Evolutionary conservation across 2,329 filamentous ascomycete species (phyloP).

Genomic region (Fusarium poae): DNA sequence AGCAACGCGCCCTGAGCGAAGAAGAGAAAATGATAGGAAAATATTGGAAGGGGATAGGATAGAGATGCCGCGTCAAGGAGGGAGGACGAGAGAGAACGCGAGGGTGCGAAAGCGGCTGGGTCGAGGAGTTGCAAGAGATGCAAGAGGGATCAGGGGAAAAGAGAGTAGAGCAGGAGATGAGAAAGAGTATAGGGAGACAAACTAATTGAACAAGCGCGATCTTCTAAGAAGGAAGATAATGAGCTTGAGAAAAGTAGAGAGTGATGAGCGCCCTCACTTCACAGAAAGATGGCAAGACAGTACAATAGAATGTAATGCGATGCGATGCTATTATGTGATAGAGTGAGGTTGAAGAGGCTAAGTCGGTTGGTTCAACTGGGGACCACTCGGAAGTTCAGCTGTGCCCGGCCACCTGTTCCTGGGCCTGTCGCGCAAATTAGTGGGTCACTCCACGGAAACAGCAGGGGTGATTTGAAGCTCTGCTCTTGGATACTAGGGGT

Average conservation of each 20-base stretch:
- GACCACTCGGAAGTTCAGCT: constrained; percentile 41
- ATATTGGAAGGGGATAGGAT: constrained; percentile 19
- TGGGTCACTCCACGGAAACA: constrained; percentile 20
- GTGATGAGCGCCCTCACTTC: constrained; percentile 45
- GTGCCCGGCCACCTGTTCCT: neutral
- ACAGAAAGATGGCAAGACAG: constrained; percentile 16
- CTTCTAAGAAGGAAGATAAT: constrained; percentile 40
- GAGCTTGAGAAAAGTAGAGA: constrained; percentile 34
- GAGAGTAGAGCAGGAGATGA: constrained; percentile 41
- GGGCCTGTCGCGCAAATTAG: constrained; percentile 36
- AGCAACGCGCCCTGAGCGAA: constrained; percentile 32
- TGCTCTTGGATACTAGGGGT: constrained; percentile 27
- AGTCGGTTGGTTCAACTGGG: constrained; percentile 43
- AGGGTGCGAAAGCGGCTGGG: constrained; percentile 45
- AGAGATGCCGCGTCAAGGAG: constrained; percentile 33
- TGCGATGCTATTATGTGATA: constrained; percentile 38
- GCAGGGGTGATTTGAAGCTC: constrained; percentile 5
- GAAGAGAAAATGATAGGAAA: constrained; percentile 27
- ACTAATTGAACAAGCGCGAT: constrained; percentile 53
- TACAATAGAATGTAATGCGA: constrained; percentile 26
- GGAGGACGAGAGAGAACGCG: constrained; percentile 43
- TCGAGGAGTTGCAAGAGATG: constrained; percentile 40
- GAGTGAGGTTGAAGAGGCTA: constrained; percentile 49
- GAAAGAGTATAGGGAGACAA: constrained; percentile 51
- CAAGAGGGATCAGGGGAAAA: constrained; percentile 36